Base-by-base conservation (phyloP, 345 rosid genomes). In the Turnera subulata region DNA sequence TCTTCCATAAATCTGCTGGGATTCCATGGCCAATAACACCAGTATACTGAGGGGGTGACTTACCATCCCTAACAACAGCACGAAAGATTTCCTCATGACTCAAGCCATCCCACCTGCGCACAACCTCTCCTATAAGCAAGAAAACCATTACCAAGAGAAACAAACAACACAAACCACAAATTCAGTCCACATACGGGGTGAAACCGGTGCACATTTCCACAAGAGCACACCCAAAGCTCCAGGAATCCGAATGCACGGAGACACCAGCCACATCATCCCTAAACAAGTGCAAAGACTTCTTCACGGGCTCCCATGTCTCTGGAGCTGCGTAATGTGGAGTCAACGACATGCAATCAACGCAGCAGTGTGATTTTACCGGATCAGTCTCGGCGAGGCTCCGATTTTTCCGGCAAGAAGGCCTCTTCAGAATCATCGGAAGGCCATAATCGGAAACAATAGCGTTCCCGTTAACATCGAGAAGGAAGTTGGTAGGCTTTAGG, bases 201-300 rank as follows among this genome's bases (percentile, higher is more conserved):
- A 89, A 87, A 61, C 97, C 99, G 48, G 99, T 93, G 85, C 99
- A 93, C 97, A 93, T 93, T 74, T 93, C 97, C 64, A 93, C 96
- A 78, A 93, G 76, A 40, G 99, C 87, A 70, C 99, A 93, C 64
- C 97, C 97, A 76, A 93, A 93, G 78, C 97, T 89, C 99, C 97
- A 93, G 44, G 99, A 96, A 82, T 93, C 99, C 22, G 99, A 89
- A 63, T 89, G 96, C 26, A 77, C 76, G 43, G 94, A 89, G 72
- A 89, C 84, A 58, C 90, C 97, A 26, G 82, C 79, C 53, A 87
- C 89, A 70, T 87, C 99, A 69, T 87, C 97, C 96, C 97, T 89
- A 71, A 93, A 92, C 39, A 85, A 76, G 74, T 86, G 80, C 70
- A 86, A 59, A 1, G 94, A 74, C 75, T 92, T 92, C 78, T 84